Base-by-base conservation (phyloP, 2,329 filamentous ascomycete genomes). In the Keithomyces neogunnii region DNA sequence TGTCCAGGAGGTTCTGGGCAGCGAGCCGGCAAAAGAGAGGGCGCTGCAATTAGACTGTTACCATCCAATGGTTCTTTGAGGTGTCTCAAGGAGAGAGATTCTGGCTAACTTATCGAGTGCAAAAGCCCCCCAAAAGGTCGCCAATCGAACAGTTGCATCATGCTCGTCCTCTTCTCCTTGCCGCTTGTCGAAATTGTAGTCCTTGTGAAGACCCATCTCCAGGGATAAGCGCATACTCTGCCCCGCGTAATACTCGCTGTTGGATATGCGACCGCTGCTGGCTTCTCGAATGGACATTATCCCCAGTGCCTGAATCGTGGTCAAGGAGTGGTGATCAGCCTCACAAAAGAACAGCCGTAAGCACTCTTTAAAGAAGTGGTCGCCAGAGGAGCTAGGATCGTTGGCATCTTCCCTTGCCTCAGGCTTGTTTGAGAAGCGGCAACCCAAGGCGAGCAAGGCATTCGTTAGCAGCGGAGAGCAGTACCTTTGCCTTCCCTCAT, bases 281-380 rank as follows among this genome's bases (percentile, higher is more conserved):
- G 82, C 84, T 68, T 89, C 85, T 42, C 85, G 73, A 56, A 88
- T 81, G 6, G 83, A 82, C 84, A 90, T 86, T 59, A 89, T 78
- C 4, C 84, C 84, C 19, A 89, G 69, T 2, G 85, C 85, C 68
- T 89, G 85, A 45, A 87, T 82, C 3, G 83, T 88, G 2, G 85
- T 86, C 28, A 89, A 67, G 5, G 66, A 77, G 54, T 86, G 78
- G 47, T 80, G 78, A 53, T 86, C 70, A 3, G 69, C 62, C 55
- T 81, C 76, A 50, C 77, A 68, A 51, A 77, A 70, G 33, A 86
- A 73, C 0, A 88, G 69, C 9, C 81, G 72, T 55, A 78, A 74
- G 9, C 81, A 77, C 63, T 89, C 85, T 45, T 78, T 78, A 64
- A 88, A 89, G 66, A 88, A 89, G 62, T 86, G 79, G 54, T 88